Evolutionary conservation across 257 asterid genomes (phyloP).

Genomic region (Dorcoceras hygrometricum): DNA sequence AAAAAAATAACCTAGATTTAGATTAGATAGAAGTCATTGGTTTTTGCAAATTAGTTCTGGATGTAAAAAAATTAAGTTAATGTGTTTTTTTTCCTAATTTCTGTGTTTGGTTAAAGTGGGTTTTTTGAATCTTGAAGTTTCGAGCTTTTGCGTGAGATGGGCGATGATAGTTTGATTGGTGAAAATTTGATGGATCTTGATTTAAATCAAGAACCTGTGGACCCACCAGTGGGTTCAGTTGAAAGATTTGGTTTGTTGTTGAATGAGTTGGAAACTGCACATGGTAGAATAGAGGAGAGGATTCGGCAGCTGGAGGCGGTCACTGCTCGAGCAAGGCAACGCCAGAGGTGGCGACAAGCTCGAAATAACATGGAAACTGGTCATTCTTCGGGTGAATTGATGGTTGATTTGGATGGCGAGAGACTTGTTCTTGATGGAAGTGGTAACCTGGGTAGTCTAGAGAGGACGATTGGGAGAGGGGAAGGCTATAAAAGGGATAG

Average conservation of each 20-base stretch:
- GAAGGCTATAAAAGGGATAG: conserved; percentile 69
- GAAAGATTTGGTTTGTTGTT: conserved; percentile 45
- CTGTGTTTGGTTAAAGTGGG: conserved; percentile 23
- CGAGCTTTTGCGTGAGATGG: conserved; percentile 36
- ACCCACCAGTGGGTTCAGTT: conserved; percentile 41
- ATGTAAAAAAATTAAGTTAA: background rate
- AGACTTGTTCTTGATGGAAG: conserved; percentile 32
- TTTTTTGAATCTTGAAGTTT: conserved; percentile 27
- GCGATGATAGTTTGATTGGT: conserved; percentile 48
- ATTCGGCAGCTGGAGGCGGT: conserved; percentile 82
- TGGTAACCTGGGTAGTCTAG: conserved; percentile 23
- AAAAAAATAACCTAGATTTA: no score
- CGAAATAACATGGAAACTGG: conserved; percentile 34
- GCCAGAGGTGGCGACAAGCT: conserved; percentile 58
- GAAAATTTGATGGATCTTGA: conserved; percentile 62
- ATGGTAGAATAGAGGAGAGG: conserved; percentile 68
- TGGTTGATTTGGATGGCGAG: conserved; percentile 28
- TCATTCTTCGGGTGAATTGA: conserved; percentile 27
- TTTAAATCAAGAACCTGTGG: conserved; percentile 70
- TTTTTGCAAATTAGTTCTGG: background rate
- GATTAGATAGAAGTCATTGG: background rate
- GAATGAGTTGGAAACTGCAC: conserved; percentile 55
- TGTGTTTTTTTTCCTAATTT: conserved; percentile 13
- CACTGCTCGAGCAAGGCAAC: conserved; percentile 66
- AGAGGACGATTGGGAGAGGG: conserved; percentile 38